Percentiles rank a stretch among this genome's conserved stretches.
Evolutionary conservation across 768 basidiomycete genomes (phyloP).

Genomic region (Tylopilus rubrobrunneus): DNA sequence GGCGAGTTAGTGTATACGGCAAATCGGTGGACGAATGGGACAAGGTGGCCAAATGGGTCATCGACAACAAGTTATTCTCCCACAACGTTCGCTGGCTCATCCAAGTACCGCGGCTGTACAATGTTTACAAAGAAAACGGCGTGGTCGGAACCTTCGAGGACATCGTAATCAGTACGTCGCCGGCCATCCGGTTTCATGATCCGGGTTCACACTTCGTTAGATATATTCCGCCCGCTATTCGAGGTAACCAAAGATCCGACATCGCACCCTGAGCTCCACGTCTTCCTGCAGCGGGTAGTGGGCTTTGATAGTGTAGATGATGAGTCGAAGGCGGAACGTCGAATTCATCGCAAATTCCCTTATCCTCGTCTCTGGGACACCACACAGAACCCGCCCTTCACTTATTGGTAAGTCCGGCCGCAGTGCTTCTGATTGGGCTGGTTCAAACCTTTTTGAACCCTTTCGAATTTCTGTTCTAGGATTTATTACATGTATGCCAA

Average conservation of each 20-base stretch:
- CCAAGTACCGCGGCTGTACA: slow-evolving; percentile 91
- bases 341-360: slow-evolving; percentile 92
- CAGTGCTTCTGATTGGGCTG: neutral
- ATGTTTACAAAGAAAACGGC: slow-evolving; percentile 89
- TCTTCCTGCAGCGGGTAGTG: slow-evolving; percentile 91
- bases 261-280: slow-evolving; percentile 89
- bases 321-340: slow-evolving; percentile 88
- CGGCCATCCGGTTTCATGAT: neutral
- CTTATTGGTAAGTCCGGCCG: slow-evolving; percentile 70
- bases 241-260: slow-evolving; percentile 92
- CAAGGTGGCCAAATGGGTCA: slow-evolving; percentile 96
- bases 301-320: slow-evolving; percentile 99
- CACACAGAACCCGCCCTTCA: slow-evolving; percentile 86
- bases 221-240: slow-evolving; percentile 89
- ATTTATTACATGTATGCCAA: slow-evolving; percentile 98
- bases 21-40: slow-evolving; percentile 87
- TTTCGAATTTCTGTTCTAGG: slow-evolving; percentile 40
- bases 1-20: slow-evolving; percentile 96
- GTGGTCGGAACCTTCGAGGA: slow-evolving; percentile 86
- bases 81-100: slow-evolving; percentile 99
- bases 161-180: slow-evolving; percentile 74
- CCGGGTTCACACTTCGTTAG: slow-evolving; percentile 37
- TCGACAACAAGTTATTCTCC: slow-evolving; percentile 87
- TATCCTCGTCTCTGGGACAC: slow-evolving; percentile 89
- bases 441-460: neutral